Percentiles rank a stretch among this genome's conserved stretches.
phyloP scores from a whole-genome alignment of 495 filamentous ascomycete species.

The Xylaria palmicola region DNA sequence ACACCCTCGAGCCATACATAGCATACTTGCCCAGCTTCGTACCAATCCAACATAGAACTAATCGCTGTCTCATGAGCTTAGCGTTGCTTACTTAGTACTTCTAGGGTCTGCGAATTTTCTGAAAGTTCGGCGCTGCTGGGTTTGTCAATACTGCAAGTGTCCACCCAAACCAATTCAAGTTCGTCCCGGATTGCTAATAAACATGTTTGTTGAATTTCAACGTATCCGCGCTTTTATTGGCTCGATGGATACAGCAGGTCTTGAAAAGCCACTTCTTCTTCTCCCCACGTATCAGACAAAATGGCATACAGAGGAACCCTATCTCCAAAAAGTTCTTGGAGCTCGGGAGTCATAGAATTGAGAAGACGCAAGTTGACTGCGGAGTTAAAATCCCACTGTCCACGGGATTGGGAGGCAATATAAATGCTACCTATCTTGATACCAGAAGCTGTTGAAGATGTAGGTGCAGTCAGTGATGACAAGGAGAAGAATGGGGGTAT shows the following conservation, averaged over 20 bases:
- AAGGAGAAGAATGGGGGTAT: background rate
- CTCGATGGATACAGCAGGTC: slow-evolving; percentile 19
- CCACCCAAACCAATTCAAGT: slow-evolving; percentile 31
- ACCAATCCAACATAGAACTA: slow-evolving; percentile 45
- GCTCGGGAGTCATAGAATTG: slow-evolving; percentile 24
- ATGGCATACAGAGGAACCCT: slow-evolving; percentile 34
- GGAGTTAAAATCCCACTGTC: background rate
- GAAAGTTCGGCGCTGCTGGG: slow-evolving; percentile 38
- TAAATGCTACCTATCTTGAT: background rate
- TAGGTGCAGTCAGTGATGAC: background rate
- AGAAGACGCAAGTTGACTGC: slow-evolving; percentile 30
- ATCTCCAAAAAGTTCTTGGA: slow-evolving; percentile 30
- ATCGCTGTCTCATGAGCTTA: slow-evolving; percentile 28
- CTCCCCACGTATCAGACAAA: slow-evolving; percentile 38
- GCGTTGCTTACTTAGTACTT: background rate
- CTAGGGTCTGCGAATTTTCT: slow-evolving; percentile 17
- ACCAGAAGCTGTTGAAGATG: background rate
- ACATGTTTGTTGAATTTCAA: slow-evolving; percentile 24
- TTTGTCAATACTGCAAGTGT: slow-evolving; percentile 43
- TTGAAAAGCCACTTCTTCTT: slow-evolving; percentile 32
- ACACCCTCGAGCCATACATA: slow-evolving; percentile 32
- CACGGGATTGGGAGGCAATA: background rate
- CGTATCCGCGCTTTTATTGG: slow-evolving; percentile 22
- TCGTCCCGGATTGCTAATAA: slow-evolving; percentile 9
- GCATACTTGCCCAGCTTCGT: slow-evolving; percentile 26